phyloP scores from a whole-genome alignment of 306 rosid species.

The Prunus kanzakura region DNA sequence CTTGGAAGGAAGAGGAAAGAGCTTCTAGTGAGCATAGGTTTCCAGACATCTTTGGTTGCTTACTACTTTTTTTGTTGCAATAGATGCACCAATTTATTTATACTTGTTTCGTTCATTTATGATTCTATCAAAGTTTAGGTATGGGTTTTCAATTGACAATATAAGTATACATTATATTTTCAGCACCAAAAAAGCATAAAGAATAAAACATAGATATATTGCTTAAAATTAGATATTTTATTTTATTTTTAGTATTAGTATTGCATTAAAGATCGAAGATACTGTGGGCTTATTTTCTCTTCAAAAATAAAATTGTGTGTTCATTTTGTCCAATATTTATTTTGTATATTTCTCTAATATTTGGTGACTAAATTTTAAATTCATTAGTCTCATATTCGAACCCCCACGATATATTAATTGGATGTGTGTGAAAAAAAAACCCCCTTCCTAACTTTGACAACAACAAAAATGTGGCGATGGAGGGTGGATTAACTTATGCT shows the following conservation, averaged over 20 bases:
- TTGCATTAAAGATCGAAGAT: not conserved
- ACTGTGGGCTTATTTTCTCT: too few relatives aligned
- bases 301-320: too few relatives aligned
- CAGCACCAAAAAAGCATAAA: not conserved
- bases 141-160: not conserved
- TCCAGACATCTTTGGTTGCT: conserved; percentile 13
- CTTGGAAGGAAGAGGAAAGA: conserved; percentile 7
- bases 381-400: too few relatives aligned
- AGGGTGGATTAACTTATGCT: too few relatives aligned
- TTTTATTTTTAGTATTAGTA: not conserved
- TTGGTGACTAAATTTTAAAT: too few relatives aligned
- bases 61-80: not conserved
- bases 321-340: too few relatives aligned
- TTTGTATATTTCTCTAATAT: too few relatives aligned
- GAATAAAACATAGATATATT: not conserved
- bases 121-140: not conserved
- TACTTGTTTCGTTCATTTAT: not conserved
- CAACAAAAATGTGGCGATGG: too few relatives aligned
- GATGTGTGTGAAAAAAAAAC: too few relatives aligned
- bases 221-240: not conserved
- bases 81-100: not conserved
- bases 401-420: too few relatives aligned
- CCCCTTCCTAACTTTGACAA: too few relatives aligned
- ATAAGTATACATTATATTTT: not conserved
- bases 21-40: not conserved